Conservation (phyloP, 2,329 filamentous ascomycete genomes). For the Fusarium miscanthi region DNA sequence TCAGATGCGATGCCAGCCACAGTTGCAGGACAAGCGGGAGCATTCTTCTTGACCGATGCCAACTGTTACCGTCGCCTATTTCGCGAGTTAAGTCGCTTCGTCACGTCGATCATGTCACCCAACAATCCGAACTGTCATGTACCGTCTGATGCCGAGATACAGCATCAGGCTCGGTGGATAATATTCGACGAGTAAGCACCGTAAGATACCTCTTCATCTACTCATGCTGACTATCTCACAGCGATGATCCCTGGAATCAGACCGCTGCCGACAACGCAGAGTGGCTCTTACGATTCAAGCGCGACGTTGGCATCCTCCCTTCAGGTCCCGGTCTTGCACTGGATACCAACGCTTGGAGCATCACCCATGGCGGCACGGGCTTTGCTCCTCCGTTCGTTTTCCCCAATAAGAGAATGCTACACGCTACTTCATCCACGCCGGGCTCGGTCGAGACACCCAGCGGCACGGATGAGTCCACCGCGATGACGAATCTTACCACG, state of each 20-base stretch:
- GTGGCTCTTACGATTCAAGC: not conserved
- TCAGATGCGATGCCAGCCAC: too few species aligned
- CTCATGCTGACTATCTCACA: not conserved
- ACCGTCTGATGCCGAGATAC: not conserved
- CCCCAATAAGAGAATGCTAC: not conserved
- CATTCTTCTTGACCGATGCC: not conserved
- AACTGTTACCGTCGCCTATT: not conserved
- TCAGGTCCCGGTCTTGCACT: accelerated
- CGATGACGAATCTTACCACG: not conserved
- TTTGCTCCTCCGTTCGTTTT: not conserved
- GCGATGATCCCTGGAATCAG: not conserved
- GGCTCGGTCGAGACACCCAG: not conserved
- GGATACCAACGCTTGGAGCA: not conserved
- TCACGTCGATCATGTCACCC: not conserved
- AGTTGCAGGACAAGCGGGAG: not conserved
- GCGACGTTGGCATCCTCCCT: not conserved
- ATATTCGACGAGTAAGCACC: not conserved
- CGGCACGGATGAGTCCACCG: too few species aligned
- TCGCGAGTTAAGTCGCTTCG: not conserved
- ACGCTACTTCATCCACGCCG: not conserved
- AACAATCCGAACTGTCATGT: not conserved
- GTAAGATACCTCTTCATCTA: accelerated
- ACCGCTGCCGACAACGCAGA: not conserved
- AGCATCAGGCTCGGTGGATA: not conserved
- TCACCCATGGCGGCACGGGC: not conserved